Evolutionary conservation across 2,329 filamentous ascomycete species (phyloP).

Genomic region (Aspergillus clavatus): DNA sequence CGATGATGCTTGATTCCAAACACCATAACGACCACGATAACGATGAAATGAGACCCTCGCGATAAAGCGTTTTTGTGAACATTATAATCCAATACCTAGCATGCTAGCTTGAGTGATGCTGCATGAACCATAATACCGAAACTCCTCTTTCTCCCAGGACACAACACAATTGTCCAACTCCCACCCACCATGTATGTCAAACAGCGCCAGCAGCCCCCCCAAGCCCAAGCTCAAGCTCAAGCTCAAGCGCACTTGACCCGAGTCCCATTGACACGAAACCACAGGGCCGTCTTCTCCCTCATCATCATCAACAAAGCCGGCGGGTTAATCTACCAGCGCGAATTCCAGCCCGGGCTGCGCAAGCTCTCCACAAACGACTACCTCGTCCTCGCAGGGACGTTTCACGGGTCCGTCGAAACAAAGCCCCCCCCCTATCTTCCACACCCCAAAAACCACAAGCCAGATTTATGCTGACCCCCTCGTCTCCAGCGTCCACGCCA

Average conservation of each 20-base stretch:
- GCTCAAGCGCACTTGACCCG: too few relatives aligned
- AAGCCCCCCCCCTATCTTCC: not conserved
- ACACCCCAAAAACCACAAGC: too few relatives aligned
- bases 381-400: constrained; percentile 92
- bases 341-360: constrained; percentile 81
- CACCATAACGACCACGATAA: not conserved
- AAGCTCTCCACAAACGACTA: constrained; percentile 94
- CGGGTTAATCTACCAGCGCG: constrained; percentile 91
- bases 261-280: not conserved
- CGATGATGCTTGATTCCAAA: not conserved
- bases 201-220: not conserved
- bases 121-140: not conserved
- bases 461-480: too few relatives aligned
- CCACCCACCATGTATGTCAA: constrained; percentile 18
- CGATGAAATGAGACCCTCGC: not conserved
- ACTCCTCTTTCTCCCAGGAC: not conserved
- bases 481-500: constrained; percentile 55
- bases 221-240: constrained; percentile 9
- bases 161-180: not conserved
- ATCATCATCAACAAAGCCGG: constrained; percentile 99
- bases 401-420: constrained; percentile 66
- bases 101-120: not conserved
- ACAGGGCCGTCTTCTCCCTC: constrained; percentile 87
- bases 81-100: too few relatives aligned
- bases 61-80: too few relatives aligned